Percentiles rank a stretch among this genome's conserved stretches.
Evolutionary conservation across 768 basidiomycete genomes (phyloP).

Genomic region (Phylloporus sp.): DNA sequence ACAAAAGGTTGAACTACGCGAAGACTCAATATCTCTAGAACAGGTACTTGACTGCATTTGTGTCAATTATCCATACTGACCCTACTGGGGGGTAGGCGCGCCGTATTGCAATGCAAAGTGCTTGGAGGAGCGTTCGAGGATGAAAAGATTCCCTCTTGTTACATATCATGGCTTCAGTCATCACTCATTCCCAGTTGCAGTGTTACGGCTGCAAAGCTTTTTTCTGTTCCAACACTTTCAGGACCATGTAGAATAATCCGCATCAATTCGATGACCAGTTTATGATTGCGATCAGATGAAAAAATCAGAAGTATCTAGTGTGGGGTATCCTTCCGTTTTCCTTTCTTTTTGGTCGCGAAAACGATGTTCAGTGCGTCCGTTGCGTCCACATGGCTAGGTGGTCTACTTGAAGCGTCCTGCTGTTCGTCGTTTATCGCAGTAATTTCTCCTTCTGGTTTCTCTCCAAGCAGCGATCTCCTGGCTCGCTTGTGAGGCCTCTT

Average conservation of each 20-base stretch:
- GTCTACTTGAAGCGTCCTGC: conserved; percentile 5
- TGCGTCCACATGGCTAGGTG: not conserved
- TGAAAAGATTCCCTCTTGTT: conserved; percentile 29
- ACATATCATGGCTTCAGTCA: conserved; percentile 3
- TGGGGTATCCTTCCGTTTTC: conserved; percentile 18
- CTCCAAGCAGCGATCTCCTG: conserved; percentile 7
- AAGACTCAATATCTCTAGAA: conserved; percentile 87
- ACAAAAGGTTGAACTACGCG: conserved; percentile 73
- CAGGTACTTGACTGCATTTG: conserved; percentile 53
- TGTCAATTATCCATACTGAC: conserved; percentile 1
- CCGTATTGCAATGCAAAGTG: conserved; percentile 86
- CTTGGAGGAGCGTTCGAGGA: conserved; percentile 71
- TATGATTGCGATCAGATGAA: not conserved
- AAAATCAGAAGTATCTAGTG: conserved; percentile 3
- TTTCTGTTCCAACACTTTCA: conserved; percentile 12
- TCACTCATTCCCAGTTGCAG: conserved; percentile 7
- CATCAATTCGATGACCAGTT: conserved; percentile 8
- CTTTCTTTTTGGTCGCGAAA: conserved; percentile 15
- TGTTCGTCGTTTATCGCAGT: not conserved
- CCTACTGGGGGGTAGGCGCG: conserved; percentile 49
- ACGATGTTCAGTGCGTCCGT: not conserved
- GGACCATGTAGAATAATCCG: conserved; percentile 27
- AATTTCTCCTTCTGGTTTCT: conserved; percentile 5
- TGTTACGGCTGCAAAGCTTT: conserved; percentile 4
- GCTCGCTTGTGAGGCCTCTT: conserved; percentile 10